Conservation (phyloP, 495 filamentous ascomycete genomes). For the Hypoxylon rickii region DNA sequence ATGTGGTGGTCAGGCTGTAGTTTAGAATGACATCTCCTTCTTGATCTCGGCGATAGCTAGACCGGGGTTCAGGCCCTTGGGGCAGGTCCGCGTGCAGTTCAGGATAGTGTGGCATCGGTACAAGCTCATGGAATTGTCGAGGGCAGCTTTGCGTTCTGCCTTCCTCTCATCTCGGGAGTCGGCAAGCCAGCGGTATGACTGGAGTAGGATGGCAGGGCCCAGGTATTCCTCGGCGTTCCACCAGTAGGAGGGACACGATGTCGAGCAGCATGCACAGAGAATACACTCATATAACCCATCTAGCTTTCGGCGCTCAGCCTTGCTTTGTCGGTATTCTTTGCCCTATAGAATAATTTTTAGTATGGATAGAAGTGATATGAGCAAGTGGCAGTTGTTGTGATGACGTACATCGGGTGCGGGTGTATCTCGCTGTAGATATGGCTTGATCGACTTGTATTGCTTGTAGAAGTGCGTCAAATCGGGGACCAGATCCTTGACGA, state of each 20-base stretch:
- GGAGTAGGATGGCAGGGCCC: conserved; percentile 91
- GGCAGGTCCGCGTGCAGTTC: conserved; percentile 95
- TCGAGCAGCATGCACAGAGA: conserved; percentile 98
- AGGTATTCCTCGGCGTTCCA: conserved; percentile 99
- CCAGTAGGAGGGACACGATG: conserved; percentile 98
- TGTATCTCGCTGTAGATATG: conserved; percentile 89
- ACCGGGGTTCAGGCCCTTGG: conserved; percentile 96
- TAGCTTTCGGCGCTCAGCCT: conserved; percentile 90
- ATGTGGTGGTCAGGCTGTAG: no score
- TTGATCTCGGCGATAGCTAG: conserved; percentile 96
- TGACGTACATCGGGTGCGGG: conserved; percentile 71
- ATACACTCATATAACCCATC: conserved; percentile 99
- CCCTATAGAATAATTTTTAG: conserved; percentile 56
- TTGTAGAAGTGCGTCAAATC: conserved; percentile 99
- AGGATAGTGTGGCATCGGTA: conserved; percentile 99
- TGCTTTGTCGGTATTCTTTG: conserved; percentile 85
- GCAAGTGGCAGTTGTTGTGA: conserved; percentile 1
- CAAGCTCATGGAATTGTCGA: conserved; percentile 98
- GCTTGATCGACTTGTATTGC: conserved; percentile 99
- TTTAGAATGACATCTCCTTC: conserved; percentile 85
- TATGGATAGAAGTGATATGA: not conserved
- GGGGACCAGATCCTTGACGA: conserved; percentile 97
- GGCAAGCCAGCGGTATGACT: conserved; percentile 95
- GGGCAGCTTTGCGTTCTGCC: conserved; percentile 80
- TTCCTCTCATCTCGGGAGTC: conserved; percentile 90